Percentiles rank a stretch among this genome's conserved stretches.
Evolutionary conservation across 1,284 basidiomycete species (phyloP).

Genomic region (Ustilago crameri): DNA sequence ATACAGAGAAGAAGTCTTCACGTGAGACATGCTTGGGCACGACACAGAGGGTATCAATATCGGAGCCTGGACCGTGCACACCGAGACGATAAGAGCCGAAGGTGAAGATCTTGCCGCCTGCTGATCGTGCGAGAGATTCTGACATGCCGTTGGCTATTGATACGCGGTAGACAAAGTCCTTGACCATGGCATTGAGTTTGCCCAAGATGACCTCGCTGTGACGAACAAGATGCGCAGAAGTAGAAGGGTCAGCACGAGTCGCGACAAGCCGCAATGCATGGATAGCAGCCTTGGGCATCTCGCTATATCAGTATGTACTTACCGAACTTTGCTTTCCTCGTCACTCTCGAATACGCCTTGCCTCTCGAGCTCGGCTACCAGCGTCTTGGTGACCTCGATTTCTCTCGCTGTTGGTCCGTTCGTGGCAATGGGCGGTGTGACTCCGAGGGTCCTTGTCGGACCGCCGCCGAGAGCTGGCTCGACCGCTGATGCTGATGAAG

Average conservation of each 20-base stretch:
- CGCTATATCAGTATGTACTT: conserved; percentile 66
- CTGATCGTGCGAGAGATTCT: conserved; percentile 82
- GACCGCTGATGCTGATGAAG: conserved; percentile 44
- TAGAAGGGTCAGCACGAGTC: background rate
- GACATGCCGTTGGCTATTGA: conserved; percentile 83
- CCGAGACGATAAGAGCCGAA: conserved; percentile 87
- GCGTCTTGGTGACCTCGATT: conserved; percentile 76
- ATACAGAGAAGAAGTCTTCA: conserved; percentile 94
- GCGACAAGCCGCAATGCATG: too few species aligned
- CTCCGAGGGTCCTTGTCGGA: conserved; percentile 66
- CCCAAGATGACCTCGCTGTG: conserved; percentile 90
- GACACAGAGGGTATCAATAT: conserved; percentile 99
- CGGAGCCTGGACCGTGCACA: conserved; percentile 93
- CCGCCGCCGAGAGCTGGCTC: conserved; percentile 52
- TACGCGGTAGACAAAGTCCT: conserved; percentile 90
- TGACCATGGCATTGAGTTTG: conserved; percentile 87
- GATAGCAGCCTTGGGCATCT: too few species aligned
- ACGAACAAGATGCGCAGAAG: background rate
- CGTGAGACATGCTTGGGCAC: conserved; percentile 94
- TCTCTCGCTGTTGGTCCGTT: conserved; percentile 64
- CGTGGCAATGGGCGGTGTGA: conserved; percentile 86
- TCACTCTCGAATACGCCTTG: conserved; percentile 91
- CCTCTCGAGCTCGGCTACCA: conserved; percentile 87
- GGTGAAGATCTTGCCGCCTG: conserved; percentile 98
- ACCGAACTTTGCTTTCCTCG: conserved; percentile 89